phyloP scores from a whole-genome alignment of 208 protist genomes.

The Trypanosoma theileri region DNA sequence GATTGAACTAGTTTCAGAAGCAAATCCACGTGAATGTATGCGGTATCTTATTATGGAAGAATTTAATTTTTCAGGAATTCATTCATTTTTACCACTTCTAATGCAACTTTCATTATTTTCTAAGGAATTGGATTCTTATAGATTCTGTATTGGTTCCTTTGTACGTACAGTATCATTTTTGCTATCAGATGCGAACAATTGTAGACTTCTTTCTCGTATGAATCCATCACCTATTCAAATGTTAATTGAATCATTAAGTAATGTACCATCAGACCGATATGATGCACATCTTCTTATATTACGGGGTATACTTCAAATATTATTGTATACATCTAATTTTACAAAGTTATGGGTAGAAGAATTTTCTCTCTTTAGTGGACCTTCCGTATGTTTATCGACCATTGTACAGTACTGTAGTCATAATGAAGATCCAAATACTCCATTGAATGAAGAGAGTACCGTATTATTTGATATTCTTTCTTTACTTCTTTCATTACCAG shows the following conservation, averaged over 20 bases:
- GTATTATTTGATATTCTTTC: conserved; percentile 35
- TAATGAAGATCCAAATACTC: conserved; percentile 5
- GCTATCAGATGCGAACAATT: conserved; percentile 27
- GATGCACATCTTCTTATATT: conserved; percentile 16
- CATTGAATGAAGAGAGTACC: conserved; percentile 7
- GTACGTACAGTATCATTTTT: conserved; percentile 25
- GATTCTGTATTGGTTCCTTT: conserved; percentile 13
- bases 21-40: conserved; percentile 21
- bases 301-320: conserved; percentile 25
- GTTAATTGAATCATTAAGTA: conserved; percentile 15
- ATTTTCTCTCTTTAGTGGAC: conserved; percentile 21
- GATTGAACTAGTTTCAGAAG: conserved; percentile 24
- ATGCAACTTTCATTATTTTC: conserved; percentile 13
- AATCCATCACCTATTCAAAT: conserved; percentile 24
- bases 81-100: conserved; percentile 20
- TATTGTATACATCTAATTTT: conserved; percentile 25
- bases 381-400: conserved; percentile 18
- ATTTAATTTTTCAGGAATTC: conserved; percentile 3
- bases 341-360: conserved; percentile 31
- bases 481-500: conserved; percentile 25
- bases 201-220: conserved; percentile 7
- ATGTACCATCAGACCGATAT: conserved; percentile 1
- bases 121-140: not conserved
- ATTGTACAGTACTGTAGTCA: conserved; percentile 18
- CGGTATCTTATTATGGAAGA: conserved; percentile 7